Base-by-base conservation (phyloP, 495 filamentous ascomycete genomes). In the Talaromyces borbonicus region DNA sequence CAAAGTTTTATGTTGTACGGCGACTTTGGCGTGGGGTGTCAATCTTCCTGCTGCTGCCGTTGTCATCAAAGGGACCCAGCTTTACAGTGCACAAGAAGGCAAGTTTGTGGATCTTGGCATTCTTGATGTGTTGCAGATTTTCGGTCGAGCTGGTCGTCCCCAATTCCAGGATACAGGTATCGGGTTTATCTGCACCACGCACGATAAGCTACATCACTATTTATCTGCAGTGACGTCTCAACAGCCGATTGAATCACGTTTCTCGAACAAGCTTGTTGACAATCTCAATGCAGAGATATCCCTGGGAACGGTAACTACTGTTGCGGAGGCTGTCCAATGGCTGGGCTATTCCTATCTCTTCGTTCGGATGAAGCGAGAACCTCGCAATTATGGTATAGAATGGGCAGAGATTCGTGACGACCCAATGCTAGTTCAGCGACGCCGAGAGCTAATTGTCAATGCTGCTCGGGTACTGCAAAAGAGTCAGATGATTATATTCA, bases 401-500 rank as follows among this genome's bases (percentile, higher is more conserved):
- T 96, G 81, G 81, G 69, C 83, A n/a, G 92, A 97, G 64, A 83
- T 84, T 29, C 71, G 77, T 16, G 83, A 95, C 54, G 92, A 99
- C 56, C 89, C 87, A 12, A 75, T 77, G 43, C 70, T 99, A 40
- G 82, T 95, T 3, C 79, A 86, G 55, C 75, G 90, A 55, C 75
- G 92, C 49, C 72, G 87, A 14, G 77, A 92, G 33, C 66, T 97
- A 43, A 80, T 93, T 46, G 85, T 94, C 42, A 78, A 90, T 49
- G 93, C 92, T 26, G 93, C 92, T 2, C 72, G 78, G 16, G 81
- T 83, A 2, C 69, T 99, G 25, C 87, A 92, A 52, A 74, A 88
- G 54, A 93, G 83, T 53, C 93, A 97, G 59, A 99, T 99, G 92
- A 90, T 99, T 52, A 93, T 97, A 32, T 97, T 90, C 70, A 93